These are phyloP conservation scores for Leishmania gerbilli DNA, from an alignment of 208 protist species.

Conservation along the genomic window DNA sequence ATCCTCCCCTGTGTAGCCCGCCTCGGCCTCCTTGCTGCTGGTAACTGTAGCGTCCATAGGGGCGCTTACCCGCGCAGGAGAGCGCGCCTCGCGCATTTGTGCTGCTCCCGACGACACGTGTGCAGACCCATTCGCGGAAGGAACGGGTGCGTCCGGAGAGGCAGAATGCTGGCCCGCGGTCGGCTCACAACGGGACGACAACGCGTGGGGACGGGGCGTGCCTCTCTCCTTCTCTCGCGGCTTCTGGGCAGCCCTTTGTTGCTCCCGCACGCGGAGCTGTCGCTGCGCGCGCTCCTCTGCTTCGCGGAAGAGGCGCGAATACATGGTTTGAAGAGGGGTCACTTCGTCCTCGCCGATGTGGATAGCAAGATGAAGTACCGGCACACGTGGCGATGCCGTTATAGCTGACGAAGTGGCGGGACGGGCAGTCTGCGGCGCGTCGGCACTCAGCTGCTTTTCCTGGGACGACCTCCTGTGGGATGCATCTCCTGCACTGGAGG, in stretches of 20 bases:
- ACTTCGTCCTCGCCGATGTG: conserved; percentile 7
- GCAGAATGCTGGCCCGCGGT: background rate
- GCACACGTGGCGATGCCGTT: background rate
- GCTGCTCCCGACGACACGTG: background rate
- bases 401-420: background rate
- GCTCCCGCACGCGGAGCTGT: background rate
- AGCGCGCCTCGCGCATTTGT: background rate
- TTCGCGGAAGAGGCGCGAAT: conserved; percentile 19
- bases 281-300: conserved; percentile 21
- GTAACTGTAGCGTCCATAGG: background rate
- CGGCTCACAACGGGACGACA: background rate
- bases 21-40: background rate
- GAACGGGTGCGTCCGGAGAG: background rate
- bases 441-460: background rate
- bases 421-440: background rate
- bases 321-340: conserved; percentile 10
- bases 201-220: conserved; percentile 10
- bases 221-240: conserved; percentile 6
- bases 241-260: background rate
- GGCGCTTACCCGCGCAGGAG: background rate
- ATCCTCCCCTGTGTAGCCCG: background rate
- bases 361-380: conserved; percentile 16
- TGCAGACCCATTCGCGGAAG: background rate
- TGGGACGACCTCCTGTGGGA: background rate
- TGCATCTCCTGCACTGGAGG: background rate